These are phyloP conservation scores for Pleurotus tuber-regium DNA, from an alignment of 768 basidiomycete genomes.

Conservation along the genomic window DNA sequence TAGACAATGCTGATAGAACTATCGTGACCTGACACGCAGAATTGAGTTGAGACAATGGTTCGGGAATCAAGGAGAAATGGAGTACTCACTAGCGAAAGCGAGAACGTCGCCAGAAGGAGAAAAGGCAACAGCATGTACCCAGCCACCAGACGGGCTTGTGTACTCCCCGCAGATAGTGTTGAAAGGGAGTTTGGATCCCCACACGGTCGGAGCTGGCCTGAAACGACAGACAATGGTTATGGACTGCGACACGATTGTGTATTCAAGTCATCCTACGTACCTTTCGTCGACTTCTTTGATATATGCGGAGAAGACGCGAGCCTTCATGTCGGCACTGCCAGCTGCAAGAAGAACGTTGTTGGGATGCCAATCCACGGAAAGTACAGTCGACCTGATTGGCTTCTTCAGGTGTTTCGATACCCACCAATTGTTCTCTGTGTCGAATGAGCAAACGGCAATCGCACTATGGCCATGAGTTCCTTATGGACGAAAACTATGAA, in stretches of 20 bases:
- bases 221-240: constrained; percentile 10
- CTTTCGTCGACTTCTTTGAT: constrained; percentile 97
- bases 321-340: constrained; percentile 97
- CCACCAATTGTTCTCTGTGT: constrained; percentile 99
- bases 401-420: constrained; percentile 96
- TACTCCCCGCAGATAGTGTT: constrained; percentile 98
- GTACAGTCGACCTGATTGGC: constrained; percentile 92
- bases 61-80: background rate
- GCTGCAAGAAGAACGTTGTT: constrained; percentile 97
- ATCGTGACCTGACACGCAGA: constrained; percentile 72
- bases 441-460: constrained; percentile 95
- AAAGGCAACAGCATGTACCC: constrained; percentile 96
- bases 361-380: constrained; percentile 96
- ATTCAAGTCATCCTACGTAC: constrained; percentile 36
- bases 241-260: background rate
- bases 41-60: background rate
- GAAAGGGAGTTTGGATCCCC: constrained; percentile 99
- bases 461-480: constrained; percentile 47
- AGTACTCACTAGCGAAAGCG: constrained; percentile 86
- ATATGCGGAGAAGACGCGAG: constrained; percentile 95
- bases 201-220: constrained; percentile 85
- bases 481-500: background rate
- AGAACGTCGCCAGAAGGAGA: constrained; percentile 94
- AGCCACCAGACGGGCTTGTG: constrained; percentile 84
- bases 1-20: constrained; percentile 93